Conservation (phyloP, 371 early-diverging fungal genomes). For the Lichtheimia ramosa region DNA sequence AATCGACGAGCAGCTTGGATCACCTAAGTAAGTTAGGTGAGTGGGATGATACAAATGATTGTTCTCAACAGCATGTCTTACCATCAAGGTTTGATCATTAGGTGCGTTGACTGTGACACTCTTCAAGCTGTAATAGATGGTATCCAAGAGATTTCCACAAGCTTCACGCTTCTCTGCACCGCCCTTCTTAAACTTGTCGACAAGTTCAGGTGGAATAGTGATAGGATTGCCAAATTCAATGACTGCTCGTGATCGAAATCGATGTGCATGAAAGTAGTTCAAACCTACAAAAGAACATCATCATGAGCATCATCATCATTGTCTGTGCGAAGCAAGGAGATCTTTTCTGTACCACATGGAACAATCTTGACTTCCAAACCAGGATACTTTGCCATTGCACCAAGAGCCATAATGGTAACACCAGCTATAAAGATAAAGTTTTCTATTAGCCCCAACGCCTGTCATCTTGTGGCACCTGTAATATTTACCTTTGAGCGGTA, state of each 20-base stretch:
- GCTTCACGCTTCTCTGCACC: slow-evolving; percentile 80
- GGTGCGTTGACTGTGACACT: slow-evolving; percentile 87
- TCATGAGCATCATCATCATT: not conserved
- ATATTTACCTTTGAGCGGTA: slow-evolving; percentile 81
- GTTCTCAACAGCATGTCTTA: slow-evolving; percentile 12
- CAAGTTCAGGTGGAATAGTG: slow-evolving; percentile 67
- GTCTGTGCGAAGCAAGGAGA: not conserved
- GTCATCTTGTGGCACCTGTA: not conserved
- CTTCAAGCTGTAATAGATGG: slow-evolving; percentile 69
- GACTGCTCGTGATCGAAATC: slow-evolving; percentile 90
- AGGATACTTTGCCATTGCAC: slow-evolving; percentile 83
- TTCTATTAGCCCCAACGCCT: not conserved
- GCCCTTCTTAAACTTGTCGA: slow-evolving; percentile 77
- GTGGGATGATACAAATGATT: not conserved
- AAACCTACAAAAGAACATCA: slow-evolving; percentile 52
- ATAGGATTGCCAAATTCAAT: slow-evolving; percentile 92
- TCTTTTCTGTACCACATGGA: slow-evolving; percentile 59
- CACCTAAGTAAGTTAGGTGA: slow-evolving; percentile 54
- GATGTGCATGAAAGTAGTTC: slow-evolving; percentile 92
- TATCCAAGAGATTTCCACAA: slow-evolving; percentile 68
- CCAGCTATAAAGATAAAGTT: slow-evolving; percentile 47
- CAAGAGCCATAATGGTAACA: slow-evolving; percentile 85
- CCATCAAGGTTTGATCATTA: slow-evolving; percentile 87
- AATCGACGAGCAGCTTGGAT: slow-evolving; percentile 93
- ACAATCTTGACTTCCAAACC: slow-evolving; percentile 84